phyloP scores from a whole-genome alignment of 805 yeast genomes.

The Pichia occidentalis region DNA sequence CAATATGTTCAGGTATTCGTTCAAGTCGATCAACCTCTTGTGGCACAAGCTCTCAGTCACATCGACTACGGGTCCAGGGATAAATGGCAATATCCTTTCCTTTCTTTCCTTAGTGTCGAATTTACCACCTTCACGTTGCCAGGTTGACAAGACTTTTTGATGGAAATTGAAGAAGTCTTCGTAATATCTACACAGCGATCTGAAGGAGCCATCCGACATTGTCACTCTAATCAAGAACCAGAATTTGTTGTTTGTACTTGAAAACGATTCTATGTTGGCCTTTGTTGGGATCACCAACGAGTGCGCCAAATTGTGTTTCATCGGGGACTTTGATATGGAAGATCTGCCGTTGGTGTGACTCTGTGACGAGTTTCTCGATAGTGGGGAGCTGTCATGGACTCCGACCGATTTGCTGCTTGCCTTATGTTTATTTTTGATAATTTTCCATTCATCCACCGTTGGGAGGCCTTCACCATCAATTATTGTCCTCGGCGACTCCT shows the following conservation, averaged over 20 bases:
- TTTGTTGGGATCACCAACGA: constrained; percentile 35
- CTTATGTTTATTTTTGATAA: constrained; percentile 81
- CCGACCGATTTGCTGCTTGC: constrained; percentile 60
- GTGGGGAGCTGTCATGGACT: not conserved
- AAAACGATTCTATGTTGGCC: constrained; percentile 74
- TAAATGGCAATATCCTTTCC: constrained; percentile 79
- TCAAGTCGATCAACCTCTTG: constrained; percentile 48
- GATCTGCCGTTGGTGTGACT: not conserved
- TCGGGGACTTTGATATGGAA: constrained; percentile 3
- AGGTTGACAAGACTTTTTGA: constrained; percentile 69
- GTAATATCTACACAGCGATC: constrained; percentile 80
- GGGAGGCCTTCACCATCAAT: constrained; percentile 71
- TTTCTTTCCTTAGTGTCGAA: constrained; percentile 64
- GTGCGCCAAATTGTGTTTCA: constrained; percentile 2
- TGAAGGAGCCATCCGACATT: constrained; percentile 57
- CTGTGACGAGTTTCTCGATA: constrained; percentile 15
- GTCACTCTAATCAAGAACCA: constrained; percentile 75
- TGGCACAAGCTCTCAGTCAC: constrained; percentile 69
- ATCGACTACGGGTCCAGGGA: constrained; percentile 92
- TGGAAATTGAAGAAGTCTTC: constrained; percentile 96
- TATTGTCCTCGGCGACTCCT: constrained; percentile 37
- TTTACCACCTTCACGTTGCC: constrained; percentile 91
- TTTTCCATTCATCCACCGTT: constrained; percentile 94
- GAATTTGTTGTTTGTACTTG: constrained; percentile 77
- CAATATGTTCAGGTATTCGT: constrained; percentile 46